Conservation (phyloP, 345 rosid genomes). For the Isatis tinctoria region DNA sequence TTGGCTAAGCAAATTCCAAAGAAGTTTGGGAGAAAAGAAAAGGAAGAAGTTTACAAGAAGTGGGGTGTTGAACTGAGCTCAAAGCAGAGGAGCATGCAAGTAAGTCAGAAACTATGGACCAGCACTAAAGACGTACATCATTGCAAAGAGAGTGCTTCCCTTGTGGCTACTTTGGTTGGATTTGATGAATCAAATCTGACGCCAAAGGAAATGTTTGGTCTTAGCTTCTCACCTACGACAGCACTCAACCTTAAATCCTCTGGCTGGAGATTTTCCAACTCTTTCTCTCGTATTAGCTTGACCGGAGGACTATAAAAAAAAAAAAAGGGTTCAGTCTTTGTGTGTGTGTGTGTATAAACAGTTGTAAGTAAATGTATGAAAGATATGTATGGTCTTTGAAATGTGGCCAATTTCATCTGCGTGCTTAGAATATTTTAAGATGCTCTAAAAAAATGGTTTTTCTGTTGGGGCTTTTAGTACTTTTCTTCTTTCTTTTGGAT, state of each 20-base stretch:
- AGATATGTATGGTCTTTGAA: neutral
- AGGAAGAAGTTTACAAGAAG: constrained; percentile 47
- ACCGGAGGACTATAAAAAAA: constrained; percentile 10
- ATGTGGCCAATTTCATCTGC: too few relatives aligned
- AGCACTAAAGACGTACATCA: constrained; percentile 45
- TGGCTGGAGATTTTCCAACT: constrained; percentile 49
- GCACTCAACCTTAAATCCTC: constrained; percentile 33
- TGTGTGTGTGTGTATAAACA: constrained; percentile 9
- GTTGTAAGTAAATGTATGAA: constrained; percentile 13
- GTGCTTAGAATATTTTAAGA: too few relatives aligned
- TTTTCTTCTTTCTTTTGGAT: too few relatives aligned
- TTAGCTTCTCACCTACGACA: constrained; percentile 43
- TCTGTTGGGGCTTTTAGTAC: too few relatives aligned
- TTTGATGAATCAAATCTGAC: constrained; percentile 45
- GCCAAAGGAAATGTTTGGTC: constrained; percentile 72
- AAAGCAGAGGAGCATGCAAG: constrained; percentile 65
- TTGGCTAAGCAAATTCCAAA: constrained; percentile 53
- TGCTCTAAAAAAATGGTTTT: too few relatives aligned
- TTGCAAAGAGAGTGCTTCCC: constrained; percentile 54
- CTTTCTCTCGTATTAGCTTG: constrained; percentile 37
- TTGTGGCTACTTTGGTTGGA: constrained; percentile 58
- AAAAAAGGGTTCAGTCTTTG: neutral
- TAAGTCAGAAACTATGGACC: constrained; percentile 48
- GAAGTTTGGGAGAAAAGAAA: constrained; percentile 47
- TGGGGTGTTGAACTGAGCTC: constrained; percentile 58